phyloP scores from a whole-genome alignment of 768 basidiomycete genomes.

The Collybia nuda region DNA sequence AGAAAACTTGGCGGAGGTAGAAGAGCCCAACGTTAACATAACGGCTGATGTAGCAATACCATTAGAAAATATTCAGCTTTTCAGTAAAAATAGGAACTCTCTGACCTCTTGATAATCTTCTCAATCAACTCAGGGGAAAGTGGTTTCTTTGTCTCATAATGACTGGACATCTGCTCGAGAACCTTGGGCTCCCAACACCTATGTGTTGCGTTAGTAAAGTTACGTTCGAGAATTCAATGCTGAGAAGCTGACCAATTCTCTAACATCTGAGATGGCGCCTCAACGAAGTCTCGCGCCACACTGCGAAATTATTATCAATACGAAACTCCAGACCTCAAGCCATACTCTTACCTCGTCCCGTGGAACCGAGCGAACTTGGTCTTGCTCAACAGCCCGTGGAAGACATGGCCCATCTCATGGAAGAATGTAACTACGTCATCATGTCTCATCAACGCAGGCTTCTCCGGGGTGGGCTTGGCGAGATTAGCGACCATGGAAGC shows the following conservation, averaged over 20 bases:
- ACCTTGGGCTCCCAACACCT: slow-evolving; percentile 85
- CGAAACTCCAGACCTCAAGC: background rate
- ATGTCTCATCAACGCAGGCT: slow-evolving; percentile 84
- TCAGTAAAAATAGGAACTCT: background rate
- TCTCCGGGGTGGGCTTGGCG: slow-evolving; percentile 78
- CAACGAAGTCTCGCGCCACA: slow-evolving; percentile 81
- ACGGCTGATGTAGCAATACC: slow-evolving; percentile 35
- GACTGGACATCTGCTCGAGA: slow-evolving; percentile 75
- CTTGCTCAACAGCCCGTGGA: slow-evolving; percentile 66
- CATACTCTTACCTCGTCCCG: slow-evolving; percentile 55
- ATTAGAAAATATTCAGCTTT: background rate
- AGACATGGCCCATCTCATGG: slow-evolving; percentile 85
- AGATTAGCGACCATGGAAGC: slow-evolving; percentile 90
- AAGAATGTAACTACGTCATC: slow-evolving; percentile 89
- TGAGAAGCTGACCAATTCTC: slow-evolving; percentile 70
- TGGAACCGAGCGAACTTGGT: slow-evolving; percentile 80
- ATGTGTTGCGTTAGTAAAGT: background rate
- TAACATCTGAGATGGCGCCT: slow-evolving; percentile 90
- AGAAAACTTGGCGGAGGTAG: slow-evolving; percentile 83
- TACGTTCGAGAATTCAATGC: background rate
- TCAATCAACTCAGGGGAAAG: slow-evolving; percentile 72
- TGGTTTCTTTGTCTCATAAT: slow-evolving; percentile 73
- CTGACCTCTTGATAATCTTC: slow-evolving; percentile 77
- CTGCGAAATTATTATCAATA: slow-evolving; percentile 20
- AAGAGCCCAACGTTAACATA: slow-evolving; percentile 84